Conservation (phyloP, 2,329 filamentous ascomycete species). For the Colletotrichum gigasporum region DNA sequence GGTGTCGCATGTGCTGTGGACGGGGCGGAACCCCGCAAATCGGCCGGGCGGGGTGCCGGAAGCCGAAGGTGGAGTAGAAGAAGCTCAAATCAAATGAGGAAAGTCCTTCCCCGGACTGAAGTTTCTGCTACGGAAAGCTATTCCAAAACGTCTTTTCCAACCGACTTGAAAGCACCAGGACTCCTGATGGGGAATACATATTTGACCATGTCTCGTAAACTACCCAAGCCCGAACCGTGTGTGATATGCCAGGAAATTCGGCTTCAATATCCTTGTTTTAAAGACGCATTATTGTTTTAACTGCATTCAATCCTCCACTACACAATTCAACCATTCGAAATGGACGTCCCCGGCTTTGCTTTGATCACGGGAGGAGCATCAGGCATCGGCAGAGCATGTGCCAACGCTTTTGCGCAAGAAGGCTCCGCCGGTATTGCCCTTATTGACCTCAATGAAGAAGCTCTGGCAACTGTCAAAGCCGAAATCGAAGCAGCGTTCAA, state of each 20-base stretch:
- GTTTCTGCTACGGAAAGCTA: background rate
- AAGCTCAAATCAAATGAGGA: background rate
- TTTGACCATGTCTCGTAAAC: too few species aligned
- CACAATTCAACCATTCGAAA: constrained; percentile 16
- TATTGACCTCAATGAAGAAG: constrained; percentile 36
- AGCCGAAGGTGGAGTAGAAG: background rate
- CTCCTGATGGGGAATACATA: too few species aligned
- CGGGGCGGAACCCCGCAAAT: background rate
- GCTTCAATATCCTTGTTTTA: background rate
- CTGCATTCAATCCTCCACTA: background rate
- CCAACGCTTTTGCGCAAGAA: constrained; percentile 39
- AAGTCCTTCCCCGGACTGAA: background rate
- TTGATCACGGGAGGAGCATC: constrained; percentile 43
- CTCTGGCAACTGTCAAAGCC: constrained; percentile 15
- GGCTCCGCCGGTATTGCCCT: constrained; percentile 40
- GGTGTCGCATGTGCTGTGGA: background rate
- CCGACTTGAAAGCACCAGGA: too few species aligned
- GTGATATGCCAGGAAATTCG: too few species aligned
- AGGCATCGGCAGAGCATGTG: constrained; percentile 43
- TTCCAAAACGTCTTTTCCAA: background rate
- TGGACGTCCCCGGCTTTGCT: constrained; percentile 42
- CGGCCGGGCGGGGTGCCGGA: background rate
- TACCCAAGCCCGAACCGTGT: too few species aligned
- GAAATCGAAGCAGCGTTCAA: constrained; percentile 34
- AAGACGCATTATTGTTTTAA: background rate